These are phyloP conservation scores for Fusarium cyanostomum DNA, from an alignment of 2,329 filamentous ascomycete species.

Conservation along the genomic window DNA sequence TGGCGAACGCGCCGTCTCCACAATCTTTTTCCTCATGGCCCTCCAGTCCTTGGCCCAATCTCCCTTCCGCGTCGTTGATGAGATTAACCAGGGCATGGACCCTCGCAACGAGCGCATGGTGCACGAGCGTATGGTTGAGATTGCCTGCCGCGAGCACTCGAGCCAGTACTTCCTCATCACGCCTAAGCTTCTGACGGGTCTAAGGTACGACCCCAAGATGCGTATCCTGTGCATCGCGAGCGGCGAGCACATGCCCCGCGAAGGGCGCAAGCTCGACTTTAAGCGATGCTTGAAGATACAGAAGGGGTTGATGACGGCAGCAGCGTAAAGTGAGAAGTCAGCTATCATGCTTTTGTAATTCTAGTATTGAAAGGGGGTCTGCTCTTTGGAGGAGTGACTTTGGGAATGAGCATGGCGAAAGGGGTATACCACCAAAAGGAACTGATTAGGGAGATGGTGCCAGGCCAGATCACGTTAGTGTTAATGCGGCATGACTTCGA, in stretches of 20 bases:
- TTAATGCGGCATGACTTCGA: not conserved
- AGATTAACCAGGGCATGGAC: conserved; percentile 99
- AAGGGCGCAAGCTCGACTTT: conserved; percentile 63
- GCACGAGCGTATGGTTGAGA: conserved; percentile 97
- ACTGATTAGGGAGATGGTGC: not conserved
- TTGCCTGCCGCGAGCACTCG: conserved; percentile 86
- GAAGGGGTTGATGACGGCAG: conserved; percentile 50
- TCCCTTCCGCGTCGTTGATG: conserved; percentile 97
- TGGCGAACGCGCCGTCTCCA: conserved; percentile 94
- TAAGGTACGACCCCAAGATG: conserved; percentile 92
- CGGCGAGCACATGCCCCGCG: conserved; percentile 75
- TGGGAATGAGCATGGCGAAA: conserved; percentile 11
- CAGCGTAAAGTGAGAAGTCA: conserved; percentile 21
- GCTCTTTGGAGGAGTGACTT: not conserved
- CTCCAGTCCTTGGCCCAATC: conserved; percentile 92
- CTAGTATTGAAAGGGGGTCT: not conserved
- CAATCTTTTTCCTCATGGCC: conserved; percentile 99
- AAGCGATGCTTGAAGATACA: conserved; percentile 56
- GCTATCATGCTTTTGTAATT: not conserved
- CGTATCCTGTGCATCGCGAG: conserved; percentile 92
- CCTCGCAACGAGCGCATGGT: conserved; percentile 98
- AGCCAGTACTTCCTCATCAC: conserved; percentile 96
- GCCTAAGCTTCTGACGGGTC: conserved; percentile 86
- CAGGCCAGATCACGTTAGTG: no score
- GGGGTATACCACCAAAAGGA: conserved; percentile 8